phyloP scores from a whole-genome alignment of 2,329 filamentous ascomycete species.

The Clarireedia sp. region DNA sequence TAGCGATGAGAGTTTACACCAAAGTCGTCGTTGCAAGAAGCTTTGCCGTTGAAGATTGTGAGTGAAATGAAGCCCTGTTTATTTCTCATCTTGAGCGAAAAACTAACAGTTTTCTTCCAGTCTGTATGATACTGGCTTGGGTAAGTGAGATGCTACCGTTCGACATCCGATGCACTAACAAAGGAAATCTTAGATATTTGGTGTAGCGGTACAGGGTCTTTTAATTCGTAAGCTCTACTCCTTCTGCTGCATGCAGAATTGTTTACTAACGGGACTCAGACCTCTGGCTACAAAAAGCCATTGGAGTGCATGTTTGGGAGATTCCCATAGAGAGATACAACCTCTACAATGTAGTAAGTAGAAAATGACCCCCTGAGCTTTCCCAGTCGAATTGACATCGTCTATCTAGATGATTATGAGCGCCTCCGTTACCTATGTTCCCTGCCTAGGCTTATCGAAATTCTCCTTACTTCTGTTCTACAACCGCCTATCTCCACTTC shows the following conservation, averaged over 20 bases:
- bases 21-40: not conserved
- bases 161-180: not conserved
- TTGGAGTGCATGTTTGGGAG: conserved; percentile 1
- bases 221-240: not conserved
- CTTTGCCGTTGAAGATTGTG: conserved; percentile 1
- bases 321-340: not conserved
- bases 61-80: not conserved
- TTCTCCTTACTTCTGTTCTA: conserved; percentile 5
- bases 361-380: not conserved
- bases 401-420: not conserved
- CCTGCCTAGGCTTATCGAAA: conserved; percentile 4
- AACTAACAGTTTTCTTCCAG: not conserved
- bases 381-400: not conserved
- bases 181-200: not conserved
- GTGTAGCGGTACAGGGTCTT: not conserved
- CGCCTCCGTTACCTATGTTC: not conserved
- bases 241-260: no score
- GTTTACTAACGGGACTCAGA: not conserved
- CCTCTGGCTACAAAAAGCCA: not conserved
- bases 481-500: not conserved
- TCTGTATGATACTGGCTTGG: conserved; percentile 2
- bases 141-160: not conserved
- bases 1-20: not conserved
- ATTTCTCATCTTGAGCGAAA: no score
- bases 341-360: not conserved